Base-by-base conservation (phyloP, 345 rosid genomes). In the Melaleuca alternifolia region DNA sequence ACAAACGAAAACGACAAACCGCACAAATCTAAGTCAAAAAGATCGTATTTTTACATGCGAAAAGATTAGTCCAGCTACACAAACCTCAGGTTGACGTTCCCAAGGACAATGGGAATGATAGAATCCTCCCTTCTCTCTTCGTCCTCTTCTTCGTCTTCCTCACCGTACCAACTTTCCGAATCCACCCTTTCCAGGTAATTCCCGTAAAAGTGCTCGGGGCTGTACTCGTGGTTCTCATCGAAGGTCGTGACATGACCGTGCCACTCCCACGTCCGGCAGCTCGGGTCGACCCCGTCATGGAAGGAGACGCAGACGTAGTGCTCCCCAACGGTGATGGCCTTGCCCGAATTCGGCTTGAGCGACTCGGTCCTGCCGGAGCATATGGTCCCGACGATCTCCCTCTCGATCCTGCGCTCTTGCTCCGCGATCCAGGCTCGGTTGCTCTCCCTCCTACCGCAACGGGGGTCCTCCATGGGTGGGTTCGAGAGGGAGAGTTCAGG, bases 181-280 rank as follows among this genome's bases (percentile, higher is more conserved):
- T 87, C 93, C 94, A 95, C 89, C 90, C 96, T 93, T 95, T 96
- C 99, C 62, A 95, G 95, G 91, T 97, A 95, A 86, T 93, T 94
- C 71, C 99, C 99, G 62, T 96, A 97, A 12, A 97, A 95, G 87
- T 94, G 96, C 94, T 96, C 98, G 3, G 98, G 98, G 3, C 91
- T 87, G 28, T 91, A 96, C 59, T 97, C 99, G 75, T 93, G 89
- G 84, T 95, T 96, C 87, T 95, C 99, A 8, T 95, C 98, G 75
- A 95, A 95, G 87, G 95, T 65, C 99, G 96, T 91, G 52, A 97
- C 95, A 89, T 97, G 99, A 0, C 99, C 99, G 56, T 97, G 99
- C 99, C 99, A 97, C 92, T 97, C 99, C 99, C 99, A 97, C 10
- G 95, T 96, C 88, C 99, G 94, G 90, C 94, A 95, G 89, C 93